Evolutionary conservation across 352 stramenopile species (phyloP), one percentile per base, ranked within the genome.

Genomic region (Phytophthora pseudosyringae): DNA sequence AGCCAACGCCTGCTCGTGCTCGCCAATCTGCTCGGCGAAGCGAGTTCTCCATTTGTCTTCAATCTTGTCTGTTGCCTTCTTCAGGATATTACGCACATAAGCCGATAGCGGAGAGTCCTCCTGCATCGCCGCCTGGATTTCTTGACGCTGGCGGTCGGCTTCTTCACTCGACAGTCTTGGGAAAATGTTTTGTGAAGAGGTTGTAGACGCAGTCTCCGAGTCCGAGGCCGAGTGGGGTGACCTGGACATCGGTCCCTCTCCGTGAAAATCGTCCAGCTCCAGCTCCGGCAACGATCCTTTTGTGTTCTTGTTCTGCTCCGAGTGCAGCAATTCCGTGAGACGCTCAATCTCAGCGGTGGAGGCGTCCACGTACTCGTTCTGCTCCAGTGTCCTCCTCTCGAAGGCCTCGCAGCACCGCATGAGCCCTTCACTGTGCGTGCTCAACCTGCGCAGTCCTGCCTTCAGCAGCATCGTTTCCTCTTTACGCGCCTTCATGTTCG

Each of bases 11-110:
- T 85, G 79, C 39, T 92, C 83, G 28, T 91, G 80, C 25, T 94
- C 86, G 1, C 67, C 76, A 11, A 87, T 53, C 50, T 91, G 81
- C 36, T 91, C 81, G 0, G 82, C 76, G 57, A 94, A 92, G 9
- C 86, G 79, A 25, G 71, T 71, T 53, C 88, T 91, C 86, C 86
- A 94, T 53, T 92, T 94, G 26, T 90, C 79, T 57, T 94, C 83
- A 40, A 94, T 94, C 51, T 90, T 83, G 38, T 94, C 81, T 1
- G 86, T 92, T 3, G 86, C 86, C 35, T 87, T 86, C 39, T 89
- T 83, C 38, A 94, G 58, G 47, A 92, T 88, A 33, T 82, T 72
- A 26, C 84, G 82, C 44, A 93, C 82, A 58, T 88, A 91, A n/a
- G 73, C 78, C 1, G 84, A 91, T 29, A 93, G 46, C 12, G 84